Evolutionary conservation across 495 filamentous ascomycete species (phyloP), one percentile per base, ranked within the genome.

Genomic region (Tetracladium marchalianum): DNA sequence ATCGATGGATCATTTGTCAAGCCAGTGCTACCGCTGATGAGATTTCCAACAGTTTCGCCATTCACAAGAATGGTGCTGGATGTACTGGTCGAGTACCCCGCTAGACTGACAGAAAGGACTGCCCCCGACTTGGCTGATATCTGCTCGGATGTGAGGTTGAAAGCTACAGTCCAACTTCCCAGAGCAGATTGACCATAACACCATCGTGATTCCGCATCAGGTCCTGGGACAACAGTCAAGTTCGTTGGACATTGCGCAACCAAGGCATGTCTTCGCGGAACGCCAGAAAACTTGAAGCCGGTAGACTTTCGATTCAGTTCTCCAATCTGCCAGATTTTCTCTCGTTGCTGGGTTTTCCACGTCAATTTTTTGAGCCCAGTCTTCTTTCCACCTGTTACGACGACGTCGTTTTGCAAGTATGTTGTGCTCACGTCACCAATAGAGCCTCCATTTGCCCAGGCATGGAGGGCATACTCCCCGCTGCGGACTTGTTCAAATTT

Each of bases 401-500:
- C 46, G 11, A 68, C 53, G 39, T 58, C 55, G 22, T 62, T 64
- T n/a, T 57, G 37, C 7, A 59, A 40, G 39, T 64, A 55, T 8
- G 51, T 51, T 9, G 62, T 69, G 5, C 57, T 60, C 7, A 68
- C 62, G 15, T 67, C 65, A 5, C 34, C 52, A 9, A 67, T 55
- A 5, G 40, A 49, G 16, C 58, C 62, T 35, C 61, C 63, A 44
- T 67, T 64, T 0, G 67, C 56, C 65, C 66, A 70, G 1, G 66
- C 63, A 41, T 66, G 62, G 9, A 70, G 35, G 5, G 55, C 67
- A 45, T 66, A 69, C 5, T 46, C 49, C 1, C 54, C 67, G n/a
- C 53, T 53, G 12, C 62, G 60, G 8, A 70, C 59, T 32, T 65
- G 27, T 3, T 51, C 35, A 39, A 70, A 58, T 4, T 51, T 43